Evolutionary conservation across 2,329 filamentous ascomycete genomes (phyloP).

Genomic region (Trichothecium roseum): DNA sequence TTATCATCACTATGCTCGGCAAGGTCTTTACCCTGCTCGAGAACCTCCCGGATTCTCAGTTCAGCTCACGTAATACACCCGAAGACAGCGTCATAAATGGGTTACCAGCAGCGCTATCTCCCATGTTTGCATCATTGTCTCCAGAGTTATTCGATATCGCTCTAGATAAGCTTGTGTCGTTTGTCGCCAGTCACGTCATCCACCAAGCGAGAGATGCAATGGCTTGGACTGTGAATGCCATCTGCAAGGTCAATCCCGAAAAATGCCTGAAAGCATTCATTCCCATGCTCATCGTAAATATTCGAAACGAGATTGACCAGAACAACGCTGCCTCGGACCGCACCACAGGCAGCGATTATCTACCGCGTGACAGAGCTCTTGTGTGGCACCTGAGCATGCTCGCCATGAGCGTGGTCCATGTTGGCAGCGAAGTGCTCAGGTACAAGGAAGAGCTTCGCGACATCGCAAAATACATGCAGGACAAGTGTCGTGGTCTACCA

Average conservation of each 20-base stretch:
- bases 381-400: slow-evolving; percentile 97
- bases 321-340: slow-evolving; percentile 92
- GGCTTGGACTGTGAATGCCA: slow-evolving; percentile 93
- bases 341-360: slow-evolving; percentile 84
- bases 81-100: slow-evolving; percentile 98
- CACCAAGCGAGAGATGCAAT: slow-evolving; percentile 95
- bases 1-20: slow-evolving; percentile 79
- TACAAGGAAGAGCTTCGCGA: slow-evolving; percentile 85
- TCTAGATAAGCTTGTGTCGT: slow-evolving; percentile 82
- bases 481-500: slow-evolving; percentile 84
- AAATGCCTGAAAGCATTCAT: slow-evolving; percentile 87
- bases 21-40: slow-evolving; percentile 93
- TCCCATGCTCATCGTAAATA: slow-evolving; percentile 81
- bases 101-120: slow-evolving; percentile 80
- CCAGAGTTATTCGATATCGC: slow-evolving; percentile 89
- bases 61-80: slow-evolving; percentile 80
- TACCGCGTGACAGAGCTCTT: slow-evolving; percentile 82
- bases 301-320: slow-evolving; percentile 92
- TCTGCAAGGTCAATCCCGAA: slow-evolving; percentile 91
- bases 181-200: slow-evolving; percentile 88
- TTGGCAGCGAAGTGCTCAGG: slow-evolving; percentile 78
- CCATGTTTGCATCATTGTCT: slow-evolving; percentile 80
- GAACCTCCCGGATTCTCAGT: slow-evolving; percentile 83
- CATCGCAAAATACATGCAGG: slow-evolving; percentile 92
- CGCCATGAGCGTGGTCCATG: slow-evolving; percentile 96